A percentile compares a stretch with the other conserved stretches of the same genome.
Conservation (phyloP, 2,329 filamentous ascomycete genomes). For the Aspergillus ochraceus region DNA sequence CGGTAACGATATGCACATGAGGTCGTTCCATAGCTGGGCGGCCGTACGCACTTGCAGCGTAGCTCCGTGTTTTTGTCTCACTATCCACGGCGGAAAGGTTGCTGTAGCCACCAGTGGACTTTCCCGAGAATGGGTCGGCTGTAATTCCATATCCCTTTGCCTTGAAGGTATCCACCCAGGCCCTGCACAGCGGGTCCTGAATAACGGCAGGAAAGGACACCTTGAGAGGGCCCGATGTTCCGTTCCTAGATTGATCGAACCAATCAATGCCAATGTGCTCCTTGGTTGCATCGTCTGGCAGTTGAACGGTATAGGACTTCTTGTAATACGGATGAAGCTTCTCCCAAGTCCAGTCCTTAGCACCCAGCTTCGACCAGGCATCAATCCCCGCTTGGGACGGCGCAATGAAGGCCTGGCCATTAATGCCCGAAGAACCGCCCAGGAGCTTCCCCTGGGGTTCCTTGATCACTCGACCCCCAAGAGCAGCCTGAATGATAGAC, state of each 20-base stretch:
- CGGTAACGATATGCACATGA: slow-evolving; percentile 16
- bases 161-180: slow-evolving; percentile 18
- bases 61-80: slow-evolving; percentile 15
- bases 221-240: slow-evolving; percentile 14
- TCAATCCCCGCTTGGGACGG: slow-evolving; percentile 42
- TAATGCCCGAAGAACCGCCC: slow-evolving; percentile 4
- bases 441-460: slow-evolving; percentile 3
- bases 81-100: slow-evolving; percentile 17
- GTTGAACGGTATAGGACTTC: neutral
- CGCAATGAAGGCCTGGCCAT: slow-evolving; percentile 28
- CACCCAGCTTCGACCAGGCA: slow-evolving; percentile 30
- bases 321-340: slow-evolving; percentile 16
- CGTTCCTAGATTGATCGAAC: neutral
- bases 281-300: neutral
- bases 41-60: slow-evolving; percentile 16
- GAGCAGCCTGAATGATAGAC: neutral
- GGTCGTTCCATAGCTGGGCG: neutral
- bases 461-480: neutral
- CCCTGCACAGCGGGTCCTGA: slow-evolving; percentile 9
- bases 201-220: slow-evolving; percentile 11
- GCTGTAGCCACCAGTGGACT: slow-evolving; percentile 11
- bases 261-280: neutral
- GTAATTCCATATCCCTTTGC: slow-evolving; percentile 8
- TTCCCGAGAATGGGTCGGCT: slow-evolving; percentile 8
- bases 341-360: slow-evolving; percentile 19